Percentiles rank a stretch among this genome's conserved stretches.
These are phyloP conservation scores for Sporothrix pallida DNA, from an alignment of 2,329 filamentous ascomycete genomes.

Conservation along the genomic window DNA sequence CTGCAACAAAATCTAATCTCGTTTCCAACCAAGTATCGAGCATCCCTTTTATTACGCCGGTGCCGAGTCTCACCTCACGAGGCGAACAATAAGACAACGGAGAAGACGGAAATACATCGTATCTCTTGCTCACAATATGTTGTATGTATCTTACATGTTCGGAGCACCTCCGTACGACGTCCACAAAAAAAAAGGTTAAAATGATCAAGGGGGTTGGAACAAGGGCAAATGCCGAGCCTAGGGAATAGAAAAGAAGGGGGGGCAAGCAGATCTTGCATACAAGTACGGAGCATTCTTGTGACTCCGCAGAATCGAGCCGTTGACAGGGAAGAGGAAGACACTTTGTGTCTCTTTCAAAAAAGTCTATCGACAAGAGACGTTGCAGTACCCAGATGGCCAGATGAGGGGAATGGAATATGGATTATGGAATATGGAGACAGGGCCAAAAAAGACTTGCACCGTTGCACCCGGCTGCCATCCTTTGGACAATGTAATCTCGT, in stretches of 20 bases:
- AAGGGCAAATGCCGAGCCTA: slow-evolving; percentile 24
- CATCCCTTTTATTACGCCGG: background rate
- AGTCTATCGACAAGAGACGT: background rate
- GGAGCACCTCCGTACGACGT: too few species aligned
- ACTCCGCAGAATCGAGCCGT: background rate
- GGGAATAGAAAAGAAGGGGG: background rate
- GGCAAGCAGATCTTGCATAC: background rate
- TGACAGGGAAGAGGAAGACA: background rate
- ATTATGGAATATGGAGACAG: background rate
- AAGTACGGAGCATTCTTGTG: background rate
- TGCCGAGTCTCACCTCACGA: slow-evolving; percentile 2
- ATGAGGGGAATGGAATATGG: background rate
- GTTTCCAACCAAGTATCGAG: background rate
- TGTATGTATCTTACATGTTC: too few species aligned
- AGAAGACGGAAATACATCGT: background rate
- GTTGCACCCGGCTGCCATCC: background rate
- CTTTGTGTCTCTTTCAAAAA: background rate
- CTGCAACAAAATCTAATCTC: background rate
- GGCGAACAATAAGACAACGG: background rate
- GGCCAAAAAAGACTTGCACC: background rate
- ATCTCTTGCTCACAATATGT: background rate
- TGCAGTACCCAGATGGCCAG: background rate
- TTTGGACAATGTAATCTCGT: slow-evolving; percentile 12
- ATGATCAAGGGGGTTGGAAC: background rate
- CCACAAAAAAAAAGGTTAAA: background rate